Conservation (phyloP, 805 yeast species). For the Babjeviella inositovora region DNA sequence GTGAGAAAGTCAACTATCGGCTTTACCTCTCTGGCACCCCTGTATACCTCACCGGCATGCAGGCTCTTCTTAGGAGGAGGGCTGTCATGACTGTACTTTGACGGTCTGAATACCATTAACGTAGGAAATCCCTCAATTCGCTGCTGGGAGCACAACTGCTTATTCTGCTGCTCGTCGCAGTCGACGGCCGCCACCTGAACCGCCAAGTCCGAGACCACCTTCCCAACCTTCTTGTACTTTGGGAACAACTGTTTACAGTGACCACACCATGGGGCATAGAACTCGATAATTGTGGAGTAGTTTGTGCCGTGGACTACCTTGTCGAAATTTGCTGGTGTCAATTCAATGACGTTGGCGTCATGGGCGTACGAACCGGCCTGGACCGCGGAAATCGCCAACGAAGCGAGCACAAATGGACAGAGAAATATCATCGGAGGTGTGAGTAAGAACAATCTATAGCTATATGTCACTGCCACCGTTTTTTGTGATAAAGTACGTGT, state of each 20-base stretch:
- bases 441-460: no score
- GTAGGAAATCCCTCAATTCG: constrained; percentile 76
- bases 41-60: constrained; percentile 40
- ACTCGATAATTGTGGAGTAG: constrained; percentile 71
- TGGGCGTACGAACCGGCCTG: constrained; percentile 19
- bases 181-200: constrained; percentile 70
- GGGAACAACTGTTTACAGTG: constrained; percentile 67
- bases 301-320: constrained; percentile 52
- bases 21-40: constrained; percentile 42
- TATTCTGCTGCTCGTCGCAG: constrained; percentile 61
- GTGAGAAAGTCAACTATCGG: constrained; percentile 37
- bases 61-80: constrained; percentile 6
- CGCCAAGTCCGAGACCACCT: constrained; percentile 30
- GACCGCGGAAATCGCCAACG: no score
- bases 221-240: constrained; percentile 48
- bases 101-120: constrained; percentile 67
- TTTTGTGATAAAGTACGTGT: no score
- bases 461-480: no score
- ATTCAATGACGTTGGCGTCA: constrained; percentile 32
- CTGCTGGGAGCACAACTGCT: constrained; percentile 50
- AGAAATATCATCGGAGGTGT: no score
- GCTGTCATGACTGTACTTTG: constrained; percentile 26
- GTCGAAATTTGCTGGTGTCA: constrained; percentile 42
- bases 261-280: constrained; percentile 98
- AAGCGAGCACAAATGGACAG: no score